Conservation (phyloP, 768 basidiomycete genomes). For the Peribolospora baueri region DNA sequence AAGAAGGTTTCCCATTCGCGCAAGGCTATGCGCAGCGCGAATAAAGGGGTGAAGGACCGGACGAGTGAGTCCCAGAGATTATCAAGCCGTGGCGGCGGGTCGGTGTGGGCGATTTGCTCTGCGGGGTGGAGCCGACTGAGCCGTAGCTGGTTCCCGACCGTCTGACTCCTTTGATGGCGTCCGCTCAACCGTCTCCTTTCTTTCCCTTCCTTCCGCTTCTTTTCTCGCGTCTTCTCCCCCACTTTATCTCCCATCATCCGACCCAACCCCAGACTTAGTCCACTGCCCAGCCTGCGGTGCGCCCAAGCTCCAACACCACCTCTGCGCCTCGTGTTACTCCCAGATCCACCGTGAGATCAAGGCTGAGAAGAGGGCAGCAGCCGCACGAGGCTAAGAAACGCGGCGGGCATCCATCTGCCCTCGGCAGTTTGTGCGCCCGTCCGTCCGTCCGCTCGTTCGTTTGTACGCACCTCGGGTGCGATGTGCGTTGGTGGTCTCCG, state of each 20-base stretch:
- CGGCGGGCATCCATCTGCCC: neutral
- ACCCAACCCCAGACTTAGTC: constrained; percentile 40
- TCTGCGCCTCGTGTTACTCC: constrained; percentile 60
- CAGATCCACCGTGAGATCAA: constrained; percentile 45
- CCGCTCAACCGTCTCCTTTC: neutral
- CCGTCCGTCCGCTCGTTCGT: no score
- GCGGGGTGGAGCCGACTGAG: no score
- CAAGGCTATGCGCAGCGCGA: constrained; percentile 81
- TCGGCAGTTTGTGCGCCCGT: no score
- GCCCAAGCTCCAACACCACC: constrained; percentile 67
- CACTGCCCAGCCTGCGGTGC: constrained; percentile 72
- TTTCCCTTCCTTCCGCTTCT: neutral
- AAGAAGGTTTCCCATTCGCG: constrained; percentile 77
- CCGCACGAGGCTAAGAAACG: neutral
- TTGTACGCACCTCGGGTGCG: no score
- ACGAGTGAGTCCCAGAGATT: constrained; percentile 34
- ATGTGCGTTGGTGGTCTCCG: no score
- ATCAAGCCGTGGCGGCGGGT: constrained; percentile 1
- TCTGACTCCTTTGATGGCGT: neutral
- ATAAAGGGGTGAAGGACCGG: constrained; percentile 87
- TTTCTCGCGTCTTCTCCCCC: neutral
- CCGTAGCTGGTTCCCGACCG: neutral
- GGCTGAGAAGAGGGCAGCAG: constrained; percentile 11
- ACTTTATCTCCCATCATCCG: neutral
- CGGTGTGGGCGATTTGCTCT: neutral